A percentile compares a stretch with the other conserved stretches of the same genome.
phyloP scores from a whole-genome alignment of 2,329 filamentous ascomycete species.

The Mollisia scopiformis region DNA sequence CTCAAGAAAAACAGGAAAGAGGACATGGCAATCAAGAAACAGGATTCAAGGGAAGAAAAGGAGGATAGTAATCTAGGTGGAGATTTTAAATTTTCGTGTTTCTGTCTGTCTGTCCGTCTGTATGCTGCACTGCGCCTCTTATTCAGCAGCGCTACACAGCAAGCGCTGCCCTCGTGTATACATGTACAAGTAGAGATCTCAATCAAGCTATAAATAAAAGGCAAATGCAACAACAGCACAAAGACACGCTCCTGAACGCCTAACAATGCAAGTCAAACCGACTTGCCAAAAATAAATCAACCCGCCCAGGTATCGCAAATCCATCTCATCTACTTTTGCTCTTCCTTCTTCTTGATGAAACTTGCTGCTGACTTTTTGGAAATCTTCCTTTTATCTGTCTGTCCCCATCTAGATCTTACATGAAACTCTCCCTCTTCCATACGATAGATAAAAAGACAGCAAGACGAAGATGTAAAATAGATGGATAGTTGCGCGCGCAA shows the following conservation, averaged over 20 bases:
- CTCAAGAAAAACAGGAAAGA: no score
- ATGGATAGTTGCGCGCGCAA: neutral
- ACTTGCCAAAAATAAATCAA: neutral
- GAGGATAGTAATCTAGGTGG: neutral
- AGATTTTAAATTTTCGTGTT: neutral
- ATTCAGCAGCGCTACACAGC: neutral
- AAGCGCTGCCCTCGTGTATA: neutral
- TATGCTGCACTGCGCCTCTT: neutral
- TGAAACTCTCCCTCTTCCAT: neutral
- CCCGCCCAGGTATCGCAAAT: neutral
- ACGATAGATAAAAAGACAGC: conserved; percentile 1
- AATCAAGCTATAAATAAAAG: no score
- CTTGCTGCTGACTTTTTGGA: conserved; percentile 12
- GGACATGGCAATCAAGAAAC: no score
- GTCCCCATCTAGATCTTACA: conserved; percentile 12
- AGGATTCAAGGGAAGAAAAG: neutral
- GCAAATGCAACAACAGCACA: neutral
- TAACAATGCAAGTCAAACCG: neutral
- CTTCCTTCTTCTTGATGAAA: conserved; percentile 5
- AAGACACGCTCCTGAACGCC: neutral
- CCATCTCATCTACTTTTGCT: conserved; percentile 5
- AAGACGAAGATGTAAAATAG: conserved; percentile 5
- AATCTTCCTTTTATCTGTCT: conserved; percentile 12
- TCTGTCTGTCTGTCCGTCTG: neutral
- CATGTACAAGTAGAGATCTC: neutral